Evolutionary conservation across 73 alveolate species (phyloP).

Genomic region (Paramecium bursaria): DNA sequence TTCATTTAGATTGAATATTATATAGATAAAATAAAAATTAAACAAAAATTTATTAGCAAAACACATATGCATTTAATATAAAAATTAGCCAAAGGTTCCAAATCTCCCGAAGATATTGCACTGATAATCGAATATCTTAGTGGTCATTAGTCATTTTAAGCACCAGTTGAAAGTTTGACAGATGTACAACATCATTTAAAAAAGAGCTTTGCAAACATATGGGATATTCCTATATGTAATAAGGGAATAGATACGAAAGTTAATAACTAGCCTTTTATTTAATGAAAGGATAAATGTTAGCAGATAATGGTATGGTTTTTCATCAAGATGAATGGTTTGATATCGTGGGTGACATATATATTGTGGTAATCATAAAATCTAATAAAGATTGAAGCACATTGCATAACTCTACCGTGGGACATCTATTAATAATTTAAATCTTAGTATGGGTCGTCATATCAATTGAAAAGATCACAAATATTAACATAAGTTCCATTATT

Average conservation of each 20-base stretch:
- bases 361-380: not conserved
- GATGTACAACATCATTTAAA: not conserved
- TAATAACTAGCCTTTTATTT: slow-evolving; percentile 31
- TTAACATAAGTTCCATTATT: too few species aligned
- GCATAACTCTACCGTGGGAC: not conserved
- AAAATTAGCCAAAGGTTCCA: slow-evolving; percentile 34
- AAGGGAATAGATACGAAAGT: not conserved
- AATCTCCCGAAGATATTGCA: slow-evolving; percentile 51
- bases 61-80: slow-evolving; percentile 23
- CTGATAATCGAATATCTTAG: slow-evolving; percentile 35
- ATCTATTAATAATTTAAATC: slow-evolving; percentile 4
- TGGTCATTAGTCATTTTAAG: slow-evolving; percentile 7
- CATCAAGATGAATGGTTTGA: slow-evolving; percentile 40
- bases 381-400: slow-evolving; percentile 28
- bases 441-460: slow-evolving; percentile 2
- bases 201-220: slow-evolving; percentile 9
- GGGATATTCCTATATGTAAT: slow-evolving; percentile 22
- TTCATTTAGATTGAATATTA: slow-evolving; percentile 13
- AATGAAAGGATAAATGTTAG: not conserved
- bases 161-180: slow-evolving; percentile 39
- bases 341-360: slow-evolving; percentile 5
- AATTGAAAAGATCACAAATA: not conserved
- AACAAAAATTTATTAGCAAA: too few species aligned
- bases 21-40: not conserved
- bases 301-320: not conserved